A percentile compares a stretch with the other conserved stretches of the same genome.
phyloP scores from a whole-genome alignment of 2,329 filamentous ascomycete species.

The Aspergillus bombycis region DNA sequence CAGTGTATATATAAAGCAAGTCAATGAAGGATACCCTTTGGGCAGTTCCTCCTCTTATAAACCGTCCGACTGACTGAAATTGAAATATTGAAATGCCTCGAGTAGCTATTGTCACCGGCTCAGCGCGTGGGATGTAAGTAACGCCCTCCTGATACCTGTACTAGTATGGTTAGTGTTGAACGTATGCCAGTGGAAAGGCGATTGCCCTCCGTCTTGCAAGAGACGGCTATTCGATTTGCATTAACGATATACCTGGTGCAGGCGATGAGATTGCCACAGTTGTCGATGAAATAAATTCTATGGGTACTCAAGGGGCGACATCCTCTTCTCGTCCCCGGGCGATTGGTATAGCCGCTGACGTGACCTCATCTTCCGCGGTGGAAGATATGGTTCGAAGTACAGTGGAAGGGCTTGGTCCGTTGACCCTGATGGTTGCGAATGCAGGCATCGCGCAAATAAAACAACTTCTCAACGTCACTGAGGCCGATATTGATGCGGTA shows the following conservation, averaged over 20 bases:
- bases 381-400: conserved; percentile 55
- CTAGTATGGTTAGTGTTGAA: neutral
- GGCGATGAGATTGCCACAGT: conserved; percentile 56
- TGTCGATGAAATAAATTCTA: conserved; percentile 24
- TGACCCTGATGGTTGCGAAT: conserved; percentile 60
- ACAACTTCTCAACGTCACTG: conserved; percentile 58
- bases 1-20: neutral
- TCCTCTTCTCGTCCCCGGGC: conserved; percentile 30
- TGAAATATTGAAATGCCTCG: conserved; percentile 5
- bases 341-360: conserved; percentile 62
- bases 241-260: conserved; percentile 65
- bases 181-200: conserved; percentile 29
- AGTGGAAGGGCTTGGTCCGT: conserved; percentile 57
- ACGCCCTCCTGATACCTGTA: too few species aligned
- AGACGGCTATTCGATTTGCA: conserved; percentile 68
- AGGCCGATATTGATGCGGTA: conserved; percentile 61
- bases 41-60: neutral
- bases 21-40: neutral
- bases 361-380: conserved; percentile 60
- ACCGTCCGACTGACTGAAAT: neutral
- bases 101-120: conserved; percentile 46
- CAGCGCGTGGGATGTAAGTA: conserved; percentile 44
- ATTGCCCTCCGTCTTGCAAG: conserved; percentile 63
- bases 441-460: conserved; percentile 65
- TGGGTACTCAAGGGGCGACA: neutral